Base-by-base conservation (phyloP, 2,329 filamentous ascomycete genomes). In the Polytolypa hystricis region DNA sequence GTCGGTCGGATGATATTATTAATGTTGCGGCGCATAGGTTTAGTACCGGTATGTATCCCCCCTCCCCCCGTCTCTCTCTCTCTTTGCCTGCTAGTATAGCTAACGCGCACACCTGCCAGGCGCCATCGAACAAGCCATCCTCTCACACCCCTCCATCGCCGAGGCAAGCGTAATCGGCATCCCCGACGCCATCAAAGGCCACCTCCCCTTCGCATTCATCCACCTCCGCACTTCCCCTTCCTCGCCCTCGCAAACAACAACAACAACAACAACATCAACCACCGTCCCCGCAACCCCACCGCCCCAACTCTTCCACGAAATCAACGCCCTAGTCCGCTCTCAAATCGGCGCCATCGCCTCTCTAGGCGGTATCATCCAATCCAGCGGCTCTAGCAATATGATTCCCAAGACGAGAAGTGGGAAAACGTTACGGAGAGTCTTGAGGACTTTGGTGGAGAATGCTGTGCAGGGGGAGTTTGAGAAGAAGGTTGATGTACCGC, bases 21-120 rank as follows among this genome's bases (percentile, higher is more conserved):
- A 95, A 95, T 53, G 87, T 94, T n/a, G 87, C 86, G 27, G 86
- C 87, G 4, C 87, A 95, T 63, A 75, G 87, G 10, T 79, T 95
- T 42, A 89, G 82, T 44, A 94, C 86, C 8, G 84, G 82, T 82
- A 66, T 49, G 69, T 57, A 20, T 26, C 27, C 23, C 31, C 27
- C n/a, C 29, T 15, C 26, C 35, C 30, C 10, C 37, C 33, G 12
- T 28, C 12, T 11, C 15, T 26, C 31, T n/a, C 14, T 15, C 19
- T 19, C 26, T 19, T 37, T 30, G 28, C 43, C 50, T 36, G 49
- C 38, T 19, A 14, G 11, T 16, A 14, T 5, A 18, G 9, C 17
- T 25, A 15, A 35, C 9, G 28, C 25, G 19, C 9, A 35, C 29
- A 35, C 30, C 12, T 27, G 17, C 18, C 15, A 18, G 84, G 85